Base-by-base conservation (phyloP, 352 stramenopile genomes). In the Pythium periplocum region DNA sequence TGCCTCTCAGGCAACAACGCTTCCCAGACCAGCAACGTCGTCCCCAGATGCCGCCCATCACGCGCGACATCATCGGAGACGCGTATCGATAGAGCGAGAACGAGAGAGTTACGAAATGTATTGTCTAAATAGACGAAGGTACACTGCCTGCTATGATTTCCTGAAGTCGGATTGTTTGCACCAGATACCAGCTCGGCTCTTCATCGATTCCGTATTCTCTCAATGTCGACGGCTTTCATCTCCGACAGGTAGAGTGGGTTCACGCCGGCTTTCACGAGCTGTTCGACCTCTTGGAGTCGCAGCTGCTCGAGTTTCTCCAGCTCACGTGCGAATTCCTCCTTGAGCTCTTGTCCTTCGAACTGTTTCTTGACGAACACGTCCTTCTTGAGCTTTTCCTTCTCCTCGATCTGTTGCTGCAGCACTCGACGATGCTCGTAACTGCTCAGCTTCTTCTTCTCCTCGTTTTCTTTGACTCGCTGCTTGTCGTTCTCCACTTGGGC, bases 151-250 rank as follows among this genome's bases (percentile, higher is more conserved):
- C 17, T 26, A 26, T 26, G 17, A 26, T 26, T 26, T 26, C 17
- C 17, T 26, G 17, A 26, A 26, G 17, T 26, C 17, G 17, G 17
- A 26, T 26, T 26, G 17, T 26, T 26, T 26, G 17, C 17, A 26
- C 0, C 17, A 26, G 17, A 26, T 26, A 26, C 17, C 17, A 26
- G 17, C 17, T 26, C 17, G 17, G 17, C 17, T 26, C 17, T 10
- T 53, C 35, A 68, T 34, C 61, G 61, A 39, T 68, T 68, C 55
- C 61, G 61, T 62, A 68, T 68, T 44, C 54, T 95, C 36, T 81
- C 74, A 52, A 98, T 96, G 71, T 97, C 90, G 43, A 96, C 64
- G 6, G 74, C 84, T 48, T 90, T 90, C 78, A 97, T 97, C 72
- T 98, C 92, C 6, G 78, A 82, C 36, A 97, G 73, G 61, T 98